Evolutionary conservation across 169 alveolate genomes (phyloP).

Genomic region (Babesia sp.): DNA sequence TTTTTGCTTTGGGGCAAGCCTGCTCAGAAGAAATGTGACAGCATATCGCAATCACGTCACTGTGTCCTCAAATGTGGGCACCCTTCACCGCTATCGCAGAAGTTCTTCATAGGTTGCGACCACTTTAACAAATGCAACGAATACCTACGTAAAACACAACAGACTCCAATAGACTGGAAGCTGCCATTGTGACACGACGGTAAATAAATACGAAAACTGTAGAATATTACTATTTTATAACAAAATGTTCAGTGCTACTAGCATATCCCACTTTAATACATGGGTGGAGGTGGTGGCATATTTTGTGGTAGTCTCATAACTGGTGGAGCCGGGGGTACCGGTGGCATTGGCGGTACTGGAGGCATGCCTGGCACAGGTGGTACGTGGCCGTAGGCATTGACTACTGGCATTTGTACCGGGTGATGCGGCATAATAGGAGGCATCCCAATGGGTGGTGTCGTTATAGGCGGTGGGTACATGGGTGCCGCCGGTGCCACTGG

Average conservation of each 20-base stretch:
- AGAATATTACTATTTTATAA: too few species aligned
- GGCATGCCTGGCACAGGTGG: constrained; percentile 42
- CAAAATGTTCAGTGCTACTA: too few species aligned
- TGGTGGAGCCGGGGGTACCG: constrained; percentile 29
- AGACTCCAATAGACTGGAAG: constrained; percentile 75
- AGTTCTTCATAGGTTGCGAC: constrained; percentile 71
- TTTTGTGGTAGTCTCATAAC: constrained; percentile 54
- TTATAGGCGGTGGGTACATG: constrained; percentile 7
- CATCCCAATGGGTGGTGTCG: constrained; percentile 48
- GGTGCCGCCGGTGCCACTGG: constrained; percentile 20
- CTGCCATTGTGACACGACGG: constrained; percentile 47
- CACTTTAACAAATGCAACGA: constrained; percentile 84
- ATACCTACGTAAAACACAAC: constrained; percentile 65
- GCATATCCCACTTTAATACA: neutral
- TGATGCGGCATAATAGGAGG: constrained; percentile 67
- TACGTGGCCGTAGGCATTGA: constrained; percentile 29
- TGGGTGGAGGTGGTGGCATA: constrained; percentile 69
- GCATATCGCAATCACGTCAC: constrained; percentile 88
- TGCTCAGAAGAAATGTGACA: constrained; percentile 88
- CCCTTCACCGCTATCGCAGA: constrained; percentile 95
- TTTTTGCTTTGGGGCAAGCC: constrained; percentile 92
- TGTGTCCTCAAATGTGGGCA: constrained; percentile 92
- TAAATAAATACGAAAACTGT: too few species aligned
- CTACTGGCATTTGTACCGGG: constrained; percentile 38
- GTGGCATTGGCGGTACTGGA: constrained; percentile 6